Conservation (phyloP, 1,139 yeast genomes). For the Candida mesenterica region DNA sequence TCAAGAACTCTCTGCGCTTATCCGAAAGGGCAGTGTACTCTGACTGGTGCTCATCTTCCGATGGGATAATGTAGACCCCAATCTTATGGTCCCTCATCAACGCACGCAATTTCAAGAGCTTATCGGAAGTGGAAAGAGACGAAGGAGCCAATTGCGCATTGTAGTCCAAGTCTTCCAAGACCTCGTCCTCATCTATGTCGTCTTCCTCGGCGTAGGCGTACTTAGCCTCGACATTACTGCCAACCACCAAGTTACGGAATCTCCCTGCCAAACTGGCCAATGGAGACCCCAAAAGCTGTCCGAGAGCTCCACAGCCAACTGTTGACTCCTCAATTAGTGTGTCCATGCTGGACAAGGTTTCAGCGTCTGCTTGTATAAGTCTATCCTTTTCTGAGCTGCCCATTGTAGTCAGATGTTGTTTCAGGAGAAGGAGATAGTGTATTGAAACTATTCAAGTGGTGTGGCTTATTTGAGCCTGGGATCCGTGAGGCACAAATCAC, state of each 20-base stretch:
- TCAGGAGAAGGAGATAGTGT: too few relatives aligned
- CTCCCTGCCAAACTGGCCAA: slow-evolving; percentile 1
- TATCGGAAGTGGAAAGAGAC: slow-evolving; percentile 18
- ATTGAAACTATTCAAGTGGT: too few relatives aligned
- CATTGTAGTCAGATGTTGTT: too few relatives aligned
- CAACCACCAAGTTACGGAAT: slow-evolving; percentile 3
- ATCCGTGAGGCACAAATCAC: too few relatives aligned
- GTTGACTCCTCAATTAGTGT: not conserved
- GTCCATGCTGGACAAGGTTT: slow-evolving; percentile 1
- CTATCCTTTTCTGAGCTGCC: slow-evolving; percentile 24
- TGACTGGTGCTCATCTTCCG: slow-evolving; percentile 61
- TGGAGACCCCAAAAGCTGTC: slow-evolving; percentile 2
- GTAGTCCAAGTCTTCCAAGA: slow-evolving; percentile 22
- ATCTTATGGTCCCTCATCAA: slow-evolving; percentile 42
- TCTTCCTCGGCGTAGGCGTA: slow-evolving; percentile 11
- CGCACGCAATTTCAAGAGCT: slow-evolving; percentile 32
- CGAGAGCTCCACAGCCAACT: slow-evolving; percentile 2
- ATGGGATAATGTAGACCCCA: slow-evolving; percentile 54
- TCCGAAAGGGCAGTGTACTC: slow-evolving; percentile 54
- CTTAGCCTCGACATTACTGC: not conserved
- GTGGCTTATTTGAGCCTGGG: too few relatives aligned
- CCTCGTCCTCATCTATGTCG: slow-evolving; percentile 23
- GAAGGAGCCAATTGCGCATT: slow-evolving; percentile 11
- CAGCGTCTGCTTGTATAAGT: slow-evolving; percentile 15
- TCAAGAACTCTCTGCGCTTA: slow-evolving; percentile 47